Evolutionary conservation across 208 protist species (phyloP).

Genomic region (Angomonas ambiguus): DNA sequence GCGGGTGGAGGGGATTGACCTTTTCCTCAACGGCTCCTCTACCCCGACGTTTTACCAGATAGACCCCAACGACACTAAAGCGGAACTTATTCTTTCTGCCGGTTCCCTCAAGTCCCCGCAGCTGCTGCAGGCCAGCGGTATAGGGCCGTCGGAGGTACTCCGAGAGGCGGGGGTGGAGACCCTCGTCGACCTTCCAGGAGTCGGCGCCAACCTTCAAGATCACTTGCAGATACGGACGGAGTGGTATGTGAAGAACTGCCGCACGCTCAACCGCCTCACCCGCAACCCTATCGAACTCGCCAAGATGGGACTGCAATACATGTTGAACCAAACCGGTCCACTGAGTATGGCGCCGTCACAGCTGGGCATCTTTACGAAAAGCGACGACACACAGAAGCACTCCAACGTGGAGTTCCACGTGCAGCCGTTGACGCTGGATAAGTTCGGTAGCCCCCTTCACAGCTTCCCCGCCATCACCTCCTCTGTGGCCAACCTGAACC

Average conservation of each 20-base stretch:
- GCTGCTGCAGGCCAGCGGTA: conserved; percentile 7
- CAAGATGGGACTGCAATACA: neutral
- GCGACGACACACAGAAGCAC: conserved; percentile 2
- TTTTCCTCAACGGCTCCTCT: neutral
- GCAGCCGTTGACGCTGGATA: neutral
- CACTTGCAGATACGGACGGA: conserved; percentile 4
- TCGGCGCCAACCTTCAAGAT: neutral
- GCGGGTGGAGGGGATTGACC: neutral
- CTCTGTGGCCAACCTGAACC: neutral
- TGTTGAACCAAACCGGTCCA: neutral
- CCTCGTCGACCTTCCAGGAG: neutral
- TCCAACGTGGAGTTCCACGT: conserved; percentile 1
- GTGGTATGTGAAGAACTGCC: conserved; percentile 6
- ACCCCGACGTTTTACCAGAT: neutral
- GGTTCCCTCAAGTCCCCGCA: neutral
- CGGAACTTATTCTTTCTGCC: conserved; percentile 2
- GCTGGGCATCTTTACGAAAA: conserved; percentile 3
- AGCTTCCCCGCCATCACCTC: conserved; percentile 5
- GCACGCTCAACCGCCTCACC: conserved; percentile 1
- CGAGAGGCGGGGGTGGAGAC: neutral
- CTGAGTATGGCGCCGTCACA: conserved; percentile 2
- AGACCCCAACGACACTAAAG: neutral
- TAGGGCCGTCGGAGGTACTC: neutral
- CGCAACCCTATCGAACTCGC: neutral
- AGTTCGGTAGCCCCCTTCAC: neutral